Percentiles rank a stretch among this genome's conserved stretches.
Evolutionary conservation across 192 early-diverging fungal species (phyloP).

Genomic region (Rhizoclosmatium globosum): DNA sequence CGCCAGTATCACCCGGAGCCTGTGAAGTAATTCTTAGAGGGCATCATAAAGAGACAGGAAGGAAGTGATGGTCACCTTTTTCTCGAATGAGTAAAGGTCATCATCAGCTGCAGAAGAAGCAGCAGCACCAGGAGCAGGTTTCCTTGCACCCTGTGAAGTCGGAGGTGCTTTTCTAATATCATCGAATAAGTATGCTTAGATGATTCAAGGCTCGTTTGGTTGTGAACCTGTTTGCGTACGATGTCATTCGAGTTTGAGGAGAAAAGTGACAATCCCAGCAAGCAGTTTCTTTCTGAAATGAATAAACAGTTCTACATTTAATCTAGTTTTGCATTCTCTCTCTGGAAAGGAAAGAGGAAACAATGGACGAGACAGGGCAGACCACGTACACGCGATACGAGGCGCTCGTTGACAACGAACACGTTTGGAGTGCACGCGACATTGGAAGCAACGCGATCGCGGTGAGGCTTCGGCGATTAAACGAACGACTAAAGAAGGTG

Average conservation of each 20-base stretch:
- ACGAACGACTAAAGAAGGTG: neutral
- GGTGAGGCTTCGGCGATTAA: slow-evolving; percentile 35
- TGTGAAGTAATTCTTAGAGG: neutral
- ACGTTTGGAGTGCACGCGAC: slow-evolving; percentile 73
- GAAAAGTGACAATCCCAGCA: too few species aligned
- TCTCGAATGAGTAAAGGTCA: slow-evolving; percentile 63
- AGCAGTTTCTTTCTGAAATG: too few species aligned
- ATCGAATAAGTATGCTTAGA: neutral
- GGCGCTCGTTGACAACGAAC: slow-evolving; percentile 47
- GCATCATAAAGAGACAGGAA: neutral
- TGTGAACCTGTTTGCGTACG: neutral
- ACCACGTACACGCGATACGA: slow-evolving; percentile 27
- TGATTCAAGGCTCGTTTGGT: neutral
- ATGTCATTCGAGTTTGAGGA: neutral
- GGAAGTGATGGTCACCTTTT: slow-evolving; percentile 45
- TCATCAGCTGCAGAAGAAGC: slow-evolving; percentile 45
- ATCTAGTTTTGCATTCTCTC: too few species aligned
- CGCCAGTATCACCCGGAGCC: slow-evolving; percentile 27
- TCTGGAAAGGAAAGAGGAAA: too few species aligned
- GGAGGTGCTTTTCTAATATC: neutral
- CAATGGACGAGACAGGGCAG: too few species aligned
- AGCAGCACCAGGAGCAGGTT: neutral
- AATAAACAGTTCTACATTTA: too few species aligned
- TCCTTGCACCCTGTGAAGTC: neutral
- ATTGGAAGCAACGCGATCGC: slow-evolving; percentile 84